These are phyloP conservation scores for Solioccasus polychromus DNA, from an alignment of 768 basidiomycete genomes.

Conservation along the genomic window DNA sequence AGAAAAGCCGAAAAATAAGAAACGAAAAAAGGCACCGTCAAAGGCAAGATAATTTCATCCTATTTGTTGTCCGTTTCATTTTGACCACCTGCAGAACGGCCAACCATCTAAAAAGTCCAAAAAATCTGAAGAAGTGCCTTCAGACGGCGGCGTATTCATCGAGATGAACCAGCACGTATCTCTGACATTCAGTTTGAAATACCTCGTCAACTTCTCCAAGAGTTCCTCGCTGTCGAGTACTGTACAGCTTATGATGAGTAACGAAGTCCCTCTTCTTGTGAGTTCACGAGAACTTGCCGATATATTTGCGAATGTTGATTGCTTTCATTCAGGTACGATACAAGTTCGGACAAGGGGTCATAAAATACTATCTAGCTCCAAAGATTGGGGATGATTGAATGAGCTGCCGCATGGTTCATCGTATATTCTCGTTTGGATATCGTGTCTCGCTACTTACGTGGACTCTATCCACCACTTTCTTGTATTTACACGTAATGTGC, in stretches of 20 bases:
- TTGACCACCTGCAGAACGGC: slow-evolving; percentile 15
- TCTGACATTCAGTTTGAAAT: slow-evolving; percentile 94
- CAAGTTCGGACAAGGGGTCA: slow-evolving; percentile 82
- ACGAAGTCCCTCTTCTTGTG: slow-evolving; percentile 87
- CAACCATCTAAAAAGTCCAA: slow-evolving; percentile 59
- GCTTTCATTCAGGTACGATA: slow-evolving; percentile 65
- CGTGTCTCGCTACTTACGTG: slow-evolving; percentile 12
- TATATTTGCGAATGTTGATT: not conserved
- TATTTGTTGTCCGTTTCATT: not conserved
- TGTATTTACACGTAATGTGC: slow-evolving; percentile 13
- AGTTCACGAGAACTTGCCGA: slow-evolving; percentile 23
- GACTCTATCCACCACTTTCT: slow-evolving; percentile 2
- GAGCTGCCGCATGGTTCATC: not conserved
- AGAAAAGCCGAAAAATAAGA: slow-evolving; percentile 54
- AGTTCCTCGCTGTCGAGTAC: slow-evolving; percentile 67
- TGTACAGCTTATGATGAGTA: slow-evolving; percentile 86
- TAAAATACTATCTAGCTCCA: slow-evolving; percentile 94
- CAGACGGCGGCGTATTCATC: slow-evolving; percentile 62
- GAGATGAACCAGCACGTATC: slow-evolving; percentile 89
- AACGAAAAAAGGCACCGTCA: slow-evolving; percentile 57
- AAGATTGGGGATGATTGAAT: slow-evolving; percentile 87
- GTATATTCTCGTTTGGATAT: slow-evolving; percentile 12
- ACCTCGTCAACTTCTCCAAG: slow-evolving; percentile 96
- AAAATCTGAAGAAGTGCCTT: slow-evolving; percentile 53
- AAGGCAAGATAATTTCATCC: slow-evolving; percentile 39